These are phyloP conservation scores for Aschersonia sp. DNA, from an alignment of 2,329 filamentous ascomycete genomes.

Conservation along the genomic window DNA sequence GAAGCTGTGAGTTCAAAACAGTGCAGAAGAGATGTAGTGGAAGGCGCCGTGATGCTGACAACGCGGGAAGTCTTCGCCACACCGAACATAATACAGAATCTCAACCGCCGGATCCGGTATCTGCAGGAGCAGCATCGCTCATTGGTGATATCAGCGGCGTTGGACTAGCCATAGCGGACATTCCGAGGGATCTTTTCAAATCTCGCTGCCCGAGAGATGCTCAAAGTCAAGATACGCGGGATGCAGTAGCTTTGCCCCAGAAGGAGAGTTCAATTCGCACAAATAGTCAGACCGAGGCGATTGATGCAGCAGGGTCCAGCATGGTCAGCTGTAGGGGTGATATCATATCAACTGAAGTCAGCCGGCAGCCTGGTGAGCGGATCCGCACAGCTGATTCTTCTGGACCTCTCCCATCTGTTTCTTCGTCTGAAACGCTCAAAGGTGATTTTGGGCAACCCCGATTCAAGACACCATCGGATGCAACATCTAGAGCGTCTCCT, in stretches of 20 bases:
- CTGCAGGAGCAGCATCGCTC: constrained; percentile 62
- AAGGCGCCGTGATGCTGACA: neutral
- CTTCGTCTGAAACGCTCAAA: no score
- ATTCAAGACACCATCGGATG: neutral
- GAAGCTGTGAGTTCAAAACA: constrained; percentile 43
- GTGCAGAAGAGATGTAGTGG: no score
- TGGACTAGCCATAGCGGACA: constrained; percentile 69
- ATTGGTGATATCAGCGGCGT: constrained; percentile 74
- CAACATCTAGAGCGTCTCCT: neutral
- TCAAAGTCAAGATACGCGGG: constrained; percentile 1
- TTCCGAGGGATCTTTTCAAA: constrained; percentile 43
- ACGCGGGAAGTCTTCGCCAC: constrained; percentile 25
- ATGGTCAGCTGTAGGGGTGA: no score
- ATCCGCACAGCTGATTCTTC: no score
- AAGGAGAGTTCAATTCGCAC: constrained; percentile 3
- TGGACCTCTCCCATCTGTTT: no score
- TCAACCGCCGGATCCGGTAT: constrained; percentile 66
- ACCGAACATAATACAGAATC: constrained; percentile 64
- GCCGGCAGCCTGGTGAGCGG: no score
- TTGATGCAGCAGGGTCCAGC: neutral
- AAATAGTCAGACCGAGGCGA: neutral
- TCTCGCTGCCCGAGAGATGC: constrained; percentile 11
- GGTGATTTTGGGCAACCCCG: no score
- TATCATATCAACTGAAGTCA: no score
- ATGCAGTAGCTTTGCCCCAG: constrained; percentile 1